Conservation (phyloP, 495 filamentous ascomycete species). For the Penicillium canariense region DNA sequence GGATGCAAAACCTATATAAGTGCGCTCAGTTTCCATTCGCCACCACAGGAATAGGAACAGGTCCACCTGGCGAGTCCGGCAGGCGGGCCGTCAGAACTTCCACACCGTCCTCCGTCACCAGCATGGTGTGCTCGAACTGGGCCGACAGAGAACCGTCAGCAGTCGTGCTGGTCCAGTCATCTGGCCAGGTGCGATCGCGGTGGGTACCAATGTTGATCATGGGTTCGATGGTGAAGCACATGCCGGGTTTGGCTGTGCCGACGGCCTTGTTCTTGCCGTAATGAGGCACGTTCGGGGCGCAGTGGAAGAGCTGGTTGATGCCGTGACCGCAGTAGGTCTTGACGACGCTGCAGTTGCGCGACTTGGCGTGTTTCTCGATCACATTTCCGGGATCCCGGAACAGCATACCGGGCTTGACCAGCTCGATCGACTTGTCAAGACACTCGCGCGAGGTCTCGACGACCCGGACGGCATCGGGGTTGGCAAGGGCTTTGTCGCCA, state of each 20-base stretch:
- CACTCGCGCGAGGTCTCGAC: slow-evolving; percentile 81
- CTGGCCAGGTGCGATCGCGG: slow-evolving; percentile 82
- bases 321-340: slow-evolving; percentile 90
- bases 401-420: slow-evolving; percentile 82
- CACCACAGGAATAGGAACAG: slow-evolving; percentile 61
- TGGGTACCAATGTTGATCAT: slow-evolving; percentile 85
- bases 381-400: slow-evolving; percentile 81
- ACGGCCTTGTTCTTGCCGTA: slow-evolving; percentile 91
- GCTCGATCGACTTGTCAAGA: slow-evolving; percentile 75
- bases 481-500: slow-evolving; percentile 68
- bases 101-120: slow-evolving; percentile 91
- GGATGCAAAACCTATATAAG: slow-evolving; percentile 15
- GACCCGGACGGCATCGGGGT: slow-evolving; percentile 78
- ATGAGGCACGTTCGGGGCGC: slow-evolving; percentile 80
- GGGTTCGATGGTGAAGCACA: slow-evolving; percentile 93
- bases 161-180: slow-evolving; percentile 87
- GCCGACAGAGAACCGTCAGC: slow-evolving; percentile 78
- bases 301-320: slow-evolving; percentile 82
- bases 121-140: slow-evolving; percentile 91
- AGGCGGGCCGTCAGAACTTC: slow-evolving; percentile 87
- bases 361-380: slow-evolving; percentile 85
- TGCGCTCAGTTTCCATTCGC: slow-evolving; percentile 15
- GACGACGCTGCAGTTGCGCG: slow-evolving; percentile 74
- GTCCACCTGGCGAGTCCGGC: slow-evolving; percentile 79
- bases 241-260: slow-evolving; percentile 78